These are phyloP conservation scores for Dothidotthia symphoricarpi DNA, from an alignment of 2,329 filamentous ascomycete genomes.

Conservation along the genomic window DNA sequence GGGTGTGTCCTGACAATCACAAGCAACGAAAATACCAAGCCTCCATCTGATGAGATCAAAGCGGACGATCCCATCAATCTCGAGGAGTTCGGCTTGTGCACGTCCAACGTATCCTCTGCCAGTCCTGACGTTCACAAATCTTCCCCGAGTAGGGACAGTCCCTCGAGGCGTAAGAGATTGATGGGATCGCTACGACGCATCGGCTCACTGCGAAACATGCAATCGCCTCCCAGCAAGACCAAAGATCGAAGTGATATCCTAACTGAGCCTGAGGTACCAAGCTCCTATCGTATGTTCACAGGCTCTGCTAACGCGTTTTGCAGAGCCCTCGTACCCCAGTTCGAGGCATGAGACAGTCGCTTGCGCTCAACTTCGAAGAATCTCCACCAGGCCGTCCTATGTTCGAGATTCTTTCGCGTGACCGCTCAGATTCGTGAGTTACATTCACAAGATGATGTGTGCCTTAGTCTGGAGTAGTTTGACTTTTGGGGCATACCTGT, in stretches of 20 bases:
- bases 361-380: constrained; percentile 28
- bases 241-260: constrained; percentile 10
- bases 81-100: constrained; percentile 14
- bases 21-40: not conserved
- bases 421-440: constrained; percentile 2
- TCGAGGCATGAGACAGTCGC: constrained; percentile 16
- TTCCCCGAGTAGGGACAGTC: constrained; percentile 22
- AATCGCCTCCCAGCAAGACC: constrained; percentile 17
- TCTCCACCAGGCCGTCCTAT: constrained; percentile 25
- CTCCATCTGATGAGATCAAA: constrained; percentile 2
- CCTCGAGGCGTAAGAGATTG: constrained; percentile 27
- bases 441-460: no score
- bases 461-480: no score
- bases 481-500: no score
- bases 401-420: constrained; percentile 20
- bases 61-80: constrained; percentile 11
- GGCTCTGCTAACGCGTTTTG: not conserved
- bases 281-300: not conserved
- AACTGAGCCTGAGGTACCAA: constrained; percentile 7
- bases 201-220: constrained; percentile 24
- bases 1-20: constrained; percentile 3
- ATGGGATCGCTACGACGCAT: constrained; percentile 32
- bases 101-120: not conserved
- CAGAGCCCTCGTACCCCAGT: constrained; percentile 16
- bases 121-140: constrained; percentile 8